Base-by-base conservation (phyloP, 2,329 filamentous ascomycete genomes). In the Ceratocystiopsis minuta region DNA sequence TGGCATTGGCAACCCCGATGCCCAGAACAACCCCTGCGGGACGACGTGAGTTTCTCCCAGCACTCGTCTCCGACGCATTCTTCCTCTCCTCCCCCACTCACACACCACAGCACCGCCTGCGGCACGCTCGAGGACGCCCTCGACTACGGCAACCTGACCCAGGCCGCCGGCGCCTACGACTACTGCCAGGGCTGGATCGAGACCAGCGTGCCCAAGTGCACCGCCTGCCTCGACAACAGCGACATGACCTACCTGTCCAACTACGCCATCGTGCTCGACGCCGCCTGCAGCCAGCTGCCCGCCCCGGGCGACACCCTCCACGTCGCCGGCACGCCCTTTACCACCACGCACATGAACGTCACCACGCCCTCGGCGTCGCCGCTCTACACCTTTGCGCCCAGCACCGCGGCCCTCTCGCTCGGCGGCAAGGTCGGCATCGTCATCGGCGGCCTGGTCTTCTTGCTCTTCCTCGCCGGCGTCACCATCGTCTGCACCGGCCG, bases 381-480 rank as follows among this genome's bases (percentile, higher is more conserved):
- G 9, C 54, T 55, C 0, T 53, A 65, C 32, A 56, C 57, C 0
- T 54, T 65, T n/a, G 46, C 60, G 35, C 57, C 61, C 0, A 54
- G 60, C 28, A 63, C 64, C 51, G 65, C 67, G 0, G 61, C 68
- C 0, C 53, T 78, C 9, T 63, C 57, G 2, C 57, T 76, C 2
- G 70, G 66, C 5, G 68, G 62, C 13, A 70, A 73, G 42, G 70
- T 75, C 0, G 75, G 72, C 46, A 70, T 78, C 40, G 69, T 65
- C 14, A 60, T 71, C 17, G 72, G 65, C 6, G 65, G 60, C 0
- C 48, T 77, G 0, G 59, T 64, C 7, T 41, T 70, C 0, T 15
- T 75, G 4, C 59, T 78, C 3, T 53, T 58, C 9, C 13, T 68
- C 1, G 48, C 59, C 10, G 74, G 74, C 11, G 69, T 64, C 52